Evolutionary conservation across 257 asterid genomes (phyloP), one percentile per base, ranked within the genome.

Genomic region (Ophiorrhiza pumila): DNA sequence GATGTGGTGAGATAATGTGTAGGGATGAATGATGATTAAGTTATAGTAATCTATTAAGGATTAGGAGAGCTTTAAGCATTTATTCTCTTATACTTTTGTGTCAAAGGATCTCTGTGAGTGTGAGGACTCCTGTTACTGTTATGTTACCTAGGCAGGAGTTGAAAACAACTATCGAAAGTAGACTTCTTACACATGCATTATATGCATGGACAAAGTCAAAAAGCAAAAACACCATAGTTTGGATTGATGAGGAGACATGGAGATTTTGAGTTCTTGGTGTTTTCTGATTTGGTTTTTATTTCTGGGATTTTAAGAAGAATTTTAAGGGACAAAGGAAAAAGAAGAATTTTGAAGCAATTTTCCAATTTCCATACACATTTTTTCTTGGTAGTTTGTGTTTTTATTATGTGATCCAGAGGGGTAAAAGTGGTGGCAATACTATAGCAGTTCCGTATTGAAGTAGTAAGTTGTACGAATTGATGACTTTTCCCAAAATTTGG

Each of bases 151-250:
- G 79, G 61, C 71, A 45, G 39, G 59, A 49, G 20, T 35, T 10
- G 55, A 13, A 0, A 41, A 0, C 32, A 9, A 9, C 65, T 4
- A 42, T 39, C 31, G 35, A 47, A 71, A 72, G 75, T 73, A n/a
- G 58, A 66, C 34, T 37, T 12, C 69, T 69, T 64, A 80, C 85
- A 80, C 85, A 65, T 85, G 89, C 76, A 65, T n/a, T n/a, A n/a
- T 49, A 69, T 35, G 63, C 63, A 32, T 49, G 49, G n/a, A 35
- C 12, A 50, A 50, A 50, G 73, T 50, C n/a, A n/a, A n/a, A n/a
- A n/a, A n/a, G n/a, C n/a, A n/a, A n/a, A 49, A 46, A 60, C 18
- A 59, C 45, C 17, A n/a, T n/a, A n/a, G n/a, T 46, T 46, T 47
- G 59, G 15, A n/a, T 23, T 66, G n/a, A n/a, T n/a, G n/a, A n/a